Evolutionary conservation across 768 basidiomycete genomes (phyloP).

Genomic region (Mycena polygramma): DNA sequence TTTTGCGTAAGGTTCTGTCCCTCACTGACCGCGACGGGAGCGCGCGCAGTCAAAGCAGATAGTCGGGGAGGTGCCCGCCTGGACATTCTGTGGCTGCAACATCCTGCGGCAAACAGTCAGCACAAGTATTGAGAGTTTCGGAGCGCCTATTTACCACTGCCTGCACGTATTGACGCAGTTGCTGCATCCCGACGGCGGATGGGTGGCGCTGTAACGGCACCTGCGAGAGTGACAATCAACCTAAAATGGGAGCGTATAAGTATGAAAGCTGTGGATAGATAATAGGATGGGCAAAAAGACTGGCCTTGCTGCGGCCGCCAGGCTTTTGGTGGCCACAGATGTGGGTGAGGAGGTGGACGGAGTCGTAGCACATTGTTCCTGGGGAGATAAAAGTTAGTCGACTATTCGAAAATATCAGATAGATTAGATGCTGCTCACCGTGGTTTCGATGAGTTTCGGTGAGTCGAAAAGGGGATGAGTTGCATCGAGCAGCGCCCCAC

Average conservation of each 20-base stretch:
- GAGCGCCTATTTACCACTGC: conserved; percentile 51
- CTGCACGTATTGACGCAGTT: conserved; percentile 55
- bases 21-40: not conserved
- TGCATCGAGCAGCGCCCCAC: not conserved
- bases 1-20: too few relatives aligned
- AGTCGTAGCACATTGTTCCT: conserved; percentile 58
- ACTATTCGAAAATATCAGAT: not conserved
- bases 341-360: conserved; percentile 52
- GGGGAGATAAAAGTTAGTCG: not conserved
- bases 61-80: not conserved
- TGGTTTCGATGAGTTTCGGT: not conserved
- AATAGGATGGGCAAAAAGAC: conserved; percentile 33
- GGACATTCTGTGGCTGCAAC: not conserved
- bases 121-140: not conserved
- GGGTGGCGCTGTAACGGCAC: conserved; percentile 60
- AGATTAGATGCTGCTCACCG: not conserved
- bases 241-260: conserved; percentile 39
- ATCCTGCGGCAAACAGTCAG: conserved; percentile 2
- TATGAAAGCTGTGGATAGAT: not conserved
- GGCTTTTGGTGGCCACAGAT: conserved; percentile 54
- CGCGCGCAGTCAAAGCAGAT: conserved; percentile 10
- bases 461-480: not conserved
- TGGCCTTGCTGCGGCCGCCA: conserved; percentile 36
- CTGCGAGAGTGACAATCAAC: conserved; percentile 55
- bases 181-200: conserved; percentile 47